A percentile compares a stretch with the other conserved stretches of the same genome.
phyloP scores from a whole-genome alignment of 129 eudicot species.

The Centella asiatica region DNA sequence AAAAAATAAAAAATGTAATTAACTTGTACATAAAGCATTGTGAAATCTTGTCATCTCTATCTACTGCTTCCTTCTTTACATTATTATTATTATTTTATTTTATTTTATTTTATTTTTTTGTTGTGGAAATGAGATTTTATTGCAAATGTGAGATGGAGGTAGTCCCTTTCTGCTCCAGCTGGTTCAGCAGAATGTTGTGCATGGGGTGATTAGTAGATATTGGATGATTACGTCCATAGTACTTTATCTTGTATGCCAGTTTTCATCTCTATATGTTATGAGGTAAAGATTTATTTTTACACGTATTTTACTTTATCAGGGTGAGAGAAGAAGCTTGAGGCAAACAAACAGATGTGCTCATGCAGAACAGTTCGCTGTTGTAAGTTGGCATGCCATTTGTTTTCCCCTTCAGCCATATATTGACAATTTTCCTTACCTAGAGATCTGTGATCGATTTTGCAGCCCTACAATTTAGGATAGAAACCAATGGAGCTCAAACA shows the following conservation, averaged over 20 bases:
- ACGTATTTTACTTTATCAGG: constrained; percentile 6
- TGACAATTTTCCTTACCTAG: too few relatives aligned
- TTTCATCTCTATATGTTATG: not conserved
- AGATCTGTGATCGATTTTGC: not conserved
- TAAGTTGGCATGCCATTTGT: not conserved
- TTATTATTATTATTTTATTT: too few relatives aligned
- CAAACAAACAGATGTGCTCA: not conserved
- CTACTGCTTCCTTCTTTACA: too few relatives aligned
- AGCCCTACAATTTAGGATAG: not conserved
- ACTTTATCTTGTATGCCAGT: too few relatives aligned
- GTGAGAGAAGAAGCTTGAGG: not conserved
- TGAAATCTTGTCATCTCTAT: too few relatives aligned
- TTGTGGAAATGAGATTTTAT: too few relatives aligned
- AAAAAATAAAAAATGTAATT: too few relatives aligned
- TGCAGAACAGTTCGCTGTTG: not conserved
- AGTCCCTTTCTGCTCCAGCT: not conserved
- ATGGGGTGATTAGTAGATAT: not conserved
- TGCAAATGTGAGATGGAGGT: not conserved
- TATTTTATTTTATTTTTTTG: too few relatives aligned
- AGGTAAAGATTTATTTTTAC: not conserved
- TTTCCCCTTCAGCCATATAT: not conserved
- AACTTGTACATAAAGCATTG: too few relatives aligned
- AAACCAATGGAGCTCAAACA: not conserved
- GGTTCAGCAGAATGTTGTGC: not conserved
- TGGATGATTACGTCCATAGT: not conserved